A percentile compares a stretch with the other conserved stretches of the same genome.
Conservation (phyloP, 805 yeast genomes). For the Hyphopichia homilentoma region DNA sequence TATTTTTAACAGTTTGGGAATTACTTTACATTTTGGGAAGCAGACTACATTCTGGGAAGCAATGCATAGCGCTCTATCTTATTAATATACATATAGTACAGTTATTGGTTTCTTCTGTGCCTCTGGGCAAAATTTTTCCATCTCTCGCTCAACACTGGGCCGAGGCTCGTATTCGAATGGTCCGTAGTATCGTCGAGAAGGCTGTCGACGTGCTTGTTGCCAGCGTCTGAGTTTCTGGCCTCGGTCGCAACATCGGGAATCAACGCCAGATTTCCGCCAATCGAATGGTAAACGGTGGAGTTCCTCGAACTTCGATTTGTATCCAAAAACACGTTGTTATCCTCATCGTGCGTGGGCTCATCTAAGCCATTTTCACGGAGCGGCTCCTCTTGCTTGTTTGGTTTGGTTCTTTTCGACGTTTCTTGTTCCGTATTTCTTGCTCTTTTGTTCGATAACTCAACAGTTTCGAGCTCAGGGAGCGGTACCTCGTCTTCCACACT, state of each 20-base stretch:
- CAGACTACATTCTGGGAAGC: too few relatives aligned
- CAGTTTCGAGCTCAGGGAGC: constrained; percentile 18
- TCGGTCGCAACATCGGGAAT: too few relatives aligned
- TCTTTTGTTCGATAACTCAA: constrained; percentile 9
- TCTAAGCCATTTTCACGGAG: too few relatives aligned
- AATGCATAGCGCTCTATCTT: too few relatives aligned
- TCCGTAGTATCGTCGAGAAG: constrained; percentile 2
- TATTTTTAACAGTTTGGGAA: too few relatives aligned
- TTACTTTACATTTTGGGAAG: too few relatives aligned
- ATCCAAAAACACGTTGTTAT: constrained; percentile 34
- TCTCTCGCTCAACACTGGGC: constrained; percentile 18
- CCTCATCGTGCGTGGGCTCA: constrained; percentile 15
- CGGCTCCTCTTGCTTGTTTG: constrained; percentile 6
- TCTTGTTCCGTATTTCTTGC: constrained; percentile 1
- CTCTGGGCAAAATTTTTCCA: constrained; percentile 16
- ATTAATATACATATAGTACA: too few relatives aligned
- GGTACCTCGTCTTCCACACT: constrained; percentile 14
- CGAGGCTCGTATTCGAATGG: constrained; percentile 20
- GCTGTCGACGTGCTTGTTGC: too few relatives aligned
- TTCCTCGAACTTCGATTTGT: constrained; percentile 10
- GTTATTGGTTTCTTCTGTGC: background rate
- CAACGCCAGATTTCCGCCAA: constrained; percentile 11
- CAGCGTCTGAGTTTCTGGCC: too few relatives aligned
- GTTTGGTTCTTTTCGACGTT: constrained; percentile 2
- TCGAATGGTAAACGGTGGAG: constrained; percentile 31